Evolutionary conservation across 2,329 filamentous ascomycete genomes (phyloP).

Genomic region (Hypoxylon sp.): DNA sequence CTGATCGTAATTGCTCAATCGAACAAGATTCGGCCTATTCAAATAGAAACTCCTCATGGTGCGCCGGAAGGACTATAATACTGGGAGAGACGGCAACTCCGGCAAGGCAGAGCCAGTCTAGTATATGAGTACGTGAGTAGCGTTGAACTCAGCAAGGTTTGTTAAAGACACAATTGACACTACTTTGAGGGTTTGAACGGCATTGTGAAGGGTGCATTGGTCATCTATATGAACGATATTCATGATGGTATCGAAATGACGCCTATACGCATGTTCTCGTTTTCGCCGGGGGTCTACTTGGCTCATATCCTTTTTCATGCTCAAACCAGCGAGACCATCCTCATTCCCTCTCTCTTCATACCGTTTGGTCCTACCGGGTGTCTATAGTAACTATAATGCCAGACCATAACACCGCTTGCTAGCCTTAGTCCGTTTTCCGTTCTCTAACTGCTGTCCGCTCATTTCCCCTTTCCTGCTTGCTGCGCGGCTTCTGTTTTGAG

Average conservation of each 20-base stretch:
- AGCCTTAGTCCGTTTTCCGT: background rate
- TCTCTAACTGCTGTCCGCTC: constrained; percentile 26
- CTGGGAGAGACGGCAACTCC: background rate
- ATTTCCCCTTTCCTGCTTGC: constrained; percentile 71
- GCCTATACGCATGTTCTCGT: background rate
- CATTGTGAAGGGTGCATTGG: background rate
- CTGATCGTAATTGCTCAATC: background rate
- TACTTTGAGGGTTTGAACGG: background rate
- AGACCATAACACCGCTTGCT: background rate
- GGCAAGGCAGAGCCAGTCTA: background rate
- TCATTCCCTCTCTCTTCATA: constrained; percentile 2
- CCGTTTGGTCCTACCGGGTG: background rate
- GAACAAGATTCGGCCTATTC: background rate
- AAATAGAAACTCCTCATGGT: no score
- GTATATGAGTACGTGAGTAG: background rate
- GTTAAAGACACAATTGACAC: background rate
- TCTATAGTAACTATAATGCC: background rate
- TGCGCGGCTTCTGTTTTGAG: constrained; percentile 66
- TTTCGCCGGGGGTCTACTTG: background rate
- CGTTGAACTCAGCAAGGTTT: background rate
- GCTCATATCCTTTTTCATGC: background rate
- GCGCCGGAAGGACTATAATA: no score
- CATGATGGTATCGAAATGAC: background rate
- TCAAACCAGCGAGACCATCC: background rate
- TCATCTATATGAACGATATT: background rate